Evolutionary conservation across 345 rosid species (phyloP).

Genomic region (Draba incana): DNA sequence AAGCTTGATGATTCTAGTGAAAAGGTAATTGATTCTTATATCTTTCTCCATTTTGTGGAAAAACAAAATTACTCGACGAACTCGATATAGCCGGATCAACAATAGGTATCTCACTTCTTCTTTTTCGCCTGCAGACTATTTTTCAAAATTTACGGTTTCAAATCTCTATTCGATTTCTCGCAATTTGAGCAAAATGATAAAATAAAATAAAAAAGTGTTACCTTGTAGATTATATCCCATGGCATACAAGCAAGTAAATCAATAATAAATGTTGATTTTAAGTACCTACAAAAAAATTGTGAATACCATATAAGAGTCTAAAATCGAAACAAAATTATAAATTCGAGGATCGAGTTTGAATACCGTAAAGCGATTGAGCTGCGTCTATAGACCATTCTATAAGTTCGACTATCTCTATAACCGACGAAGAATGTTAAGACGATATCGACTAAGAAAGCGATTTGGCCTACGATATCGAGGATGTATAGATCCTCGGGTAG

Average conservation of each 20-base stretch:
- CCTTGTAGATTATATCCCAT: constrained; percentile 88
- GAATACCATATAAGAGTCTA: too few relatives aligned
- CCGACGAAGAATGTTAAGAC: constrained; percentile 66
- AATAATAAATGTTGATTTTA: constrained; percentile 66
- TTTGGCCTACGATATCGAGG: constrained; percentile 72
- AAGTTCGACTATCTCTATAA: constrained; percentile 60
- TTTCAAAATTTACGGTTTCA: not conserved
- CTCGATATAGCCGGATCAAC: constrained; percentile 77
- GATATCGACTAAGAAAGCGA: constrained; percentile 75
- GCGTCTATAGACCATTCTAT: constrained; percentile 56
- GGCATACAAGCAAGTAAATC: constrained; percentile 79
- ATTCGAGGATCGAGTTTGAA: not conserved
- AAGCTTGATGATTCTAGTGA: constrained; percentile 79
- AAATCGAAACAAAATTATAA: too few relatives aligned
- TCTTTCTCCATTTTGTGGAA: constrained; percentile 84
- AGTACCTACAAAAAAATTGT: constrained; percentile 49
- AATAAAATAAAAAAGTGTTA: constrained; percentile 30
- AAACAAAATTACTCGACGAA: constrained; percentile 56
- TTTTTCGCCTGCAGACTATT: constrained; percentile 61
- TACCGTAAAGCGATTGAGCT: constrained; percentile 68
- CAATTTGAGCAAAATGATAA: not conserved
- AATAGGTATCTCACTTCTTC: constrained; percentile 75
- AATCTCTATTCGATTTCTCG: not conserved
- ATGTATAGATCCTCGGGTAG: constrained; percentile 68
- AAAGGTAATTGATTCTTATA: constrained; percentile 78